A percentile compares a stretch with the other conserved stretches of the same genome.
These are phyloP conservation scores for Calonectria honghensis DNA, from an alignment of 2,329 filamentous ascomycete genomes.

Conservation along the genomic window DNA sequence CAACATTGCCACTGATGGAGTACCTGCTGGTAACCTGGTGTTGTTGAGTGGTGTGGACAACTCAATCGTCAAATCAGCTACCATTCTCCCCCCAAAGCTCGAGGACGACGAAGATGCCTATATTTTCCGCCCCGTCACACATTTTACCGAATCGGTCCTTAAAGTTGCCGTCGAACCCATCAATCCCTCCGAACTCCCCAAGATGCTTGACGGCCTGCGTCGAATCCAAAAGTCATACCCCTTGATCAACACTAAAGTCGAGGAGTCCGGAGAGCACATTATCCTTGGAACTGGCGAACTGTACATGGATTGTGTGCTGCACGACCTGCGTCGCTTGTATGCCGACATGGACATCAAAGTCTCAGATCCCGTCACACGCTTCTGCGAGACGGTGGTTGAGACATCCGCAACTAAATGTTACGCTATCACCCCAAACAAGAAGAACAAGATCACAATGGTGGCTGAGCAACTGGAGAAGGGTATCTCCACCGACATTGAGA, in stretches of 20 bases:
- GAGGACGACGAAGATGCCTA: conserved; percentile 94
- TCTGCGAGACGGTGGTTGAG: conserved; percentile 98
- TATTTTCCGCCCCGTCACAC: conserved; percentile 93
- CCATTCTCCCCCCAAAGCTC: conserved; percentile 86
- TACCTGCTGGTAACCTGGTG: conserved; percentile 95
- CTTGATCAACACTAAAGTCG: conserved; percentile 95
- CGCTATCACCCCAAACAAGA: conserved; percentile 98
- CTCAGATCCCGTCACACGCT: conserved; percentile 96
- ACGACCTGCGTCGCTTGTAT: conserved; percentile 94
- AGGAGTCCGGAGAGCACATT: conserved; percentile 97
- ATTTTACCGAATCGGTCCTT: conserved; percentile 98
- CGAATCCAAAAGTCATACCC: conserved; percentile 99
- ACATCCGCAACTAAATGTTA: conserved; percentile 99
- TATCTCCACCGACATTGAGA: conserved; percentile 95
- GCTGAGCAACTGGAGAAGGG: conserved; percentile 96
- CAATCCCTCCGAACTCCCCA: conserved; percentile 97
- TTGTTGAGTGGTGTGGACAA: conserved; percentile 96
- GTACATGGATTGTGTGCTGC: conserved; percentile 99
- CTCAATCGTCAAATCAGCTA: conserved; percentile 98
- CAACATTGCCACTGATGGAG: conserved; percentile 91
- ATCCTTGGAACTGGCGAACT: conserved; percentile 96
- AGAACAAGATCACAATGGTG: conserved; percentile 99
- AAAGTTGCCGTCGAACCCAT: conserved; percentile 99
- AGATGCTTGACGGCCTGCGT: conserved; percentile 97
- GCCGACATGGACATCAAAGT: conserved; percentile 99